Percentiles rank a stretch among this genome's conserved stretches.
These are phyloP conservation scores for Hypoxylon sp. DNA, from an alignment of 2,329 filamentous ascomycete species.

Conservation along the genomic window DNA sequence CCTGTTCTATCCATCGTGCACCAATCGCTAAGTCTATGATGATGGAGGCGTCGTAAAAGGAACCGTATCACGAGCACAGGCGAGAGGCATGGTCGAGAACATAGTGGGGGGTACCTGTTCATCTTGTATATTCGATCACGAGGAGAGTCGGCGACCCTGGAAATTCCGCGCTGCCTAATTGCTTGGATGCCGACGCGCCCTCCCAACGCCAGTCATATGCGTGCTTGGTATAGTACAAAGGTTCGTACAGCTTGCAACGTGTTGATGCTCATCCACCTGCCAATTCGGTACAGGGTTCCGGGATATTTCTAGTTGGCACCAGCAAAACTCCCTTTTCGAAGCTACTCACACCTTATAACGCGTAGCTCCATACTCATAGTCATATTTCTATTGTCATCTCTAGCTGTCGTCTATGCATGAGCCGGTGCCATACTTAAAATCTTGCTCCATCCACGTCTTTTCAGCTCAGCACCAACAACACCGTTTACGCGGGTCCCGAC, in stretches of 20 bases:
- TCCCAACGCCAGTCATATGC: slow-evolving; percentile 44
- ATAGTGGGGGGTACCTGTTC: slow-evolving; percentile 29
- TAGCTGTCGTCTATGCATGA: slow-evolving; percentile 62
- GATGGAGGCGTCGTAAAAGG: not conserved
- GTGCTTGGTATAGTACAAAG: slow-evolving; percentile 34
- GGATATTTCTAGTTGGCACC: not conserved
- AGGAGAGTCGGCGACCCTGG: slow-evolving; percentile 1
- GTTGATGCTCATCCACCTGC: not conserved
- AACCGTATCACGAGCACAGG: slow-evolving; percentile 20
- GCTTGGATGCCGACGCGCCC: slow-evolving; percentile 14
- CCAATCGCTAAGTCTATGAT: slow-evolving; percentile 5
- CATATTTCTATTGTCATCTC: not conserved
- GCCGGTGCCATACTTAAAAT: slow-evolving; percentile 93
- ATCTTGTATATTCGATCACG: slow-evolving; percentile 35
- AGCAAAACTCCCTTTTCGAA: not conserved
- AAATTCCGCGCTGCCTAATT: slow-evolving; percentile 22
- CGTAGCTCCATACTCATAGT: not conserved
- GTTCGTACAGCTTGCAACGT: slow-evolving; percentile 15
- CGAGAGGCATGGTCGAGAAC: slow-evolving; percentile 7
- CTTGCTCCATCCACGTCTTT: slow-evolving; percentile 97
- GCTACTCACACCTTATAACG: not conserved
- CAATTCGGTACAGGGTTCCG: not conserved
- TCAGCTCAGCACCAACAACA: slow-evolving; percentile 90
- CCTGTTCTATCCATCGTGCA: slow-evolving; percentile 15
- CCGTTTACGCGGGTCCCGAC: slow-evolving; percentile 94